phyloP scores from a whole-genome alignment of 1,284 basidiomycete genomes.

The Cryptococcus deneoformans region DNA sequence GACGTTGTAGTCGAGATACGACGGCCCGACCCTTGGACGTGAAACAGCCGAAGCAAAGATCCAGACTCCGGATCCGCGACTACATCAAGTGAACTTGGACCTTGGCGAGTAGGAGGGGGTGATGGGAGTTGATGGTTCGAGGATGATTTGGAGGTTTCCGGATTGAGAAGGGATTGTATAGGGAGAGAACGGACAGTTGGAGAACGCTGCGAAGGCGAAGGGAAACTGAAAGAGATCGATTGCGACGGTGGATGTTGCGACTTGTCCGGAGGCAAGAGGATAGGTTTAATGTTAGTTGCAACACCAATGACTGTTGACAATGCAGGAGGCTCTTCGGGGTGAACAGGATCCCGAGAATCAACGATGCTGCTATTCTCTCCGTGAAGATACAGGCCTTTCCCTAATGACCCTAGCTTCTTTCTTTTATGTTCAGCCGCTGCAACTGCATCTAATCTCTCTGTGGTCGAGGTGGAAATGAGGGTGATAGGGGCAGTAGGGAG shows the following conservation, averaged over 20 bases:
- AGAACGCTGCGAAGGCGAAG: constrained; percentile 1
- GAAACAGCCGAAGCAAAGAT: constrained; percentile 14
- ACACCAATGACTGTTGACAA: constrained; percentile 14
- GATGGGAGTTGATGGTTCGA: constrained; percentile 1
- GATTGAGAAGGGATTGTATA: constrained; percentile 10
- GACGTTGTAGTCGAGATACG: constrained; percentile 38
- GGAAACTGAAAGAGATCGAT: not conserved
- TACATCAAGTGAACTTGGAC: constrained; percentile 2
- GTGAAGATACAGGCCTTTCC: constrained; percentile 32
- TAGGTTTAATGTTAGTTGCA: constrained; percentile 29
- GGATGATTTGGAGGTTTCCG: constrained; percentile 4
- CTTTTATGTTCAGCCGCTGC: constrained; percentile 7
- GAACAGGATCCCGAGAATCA: constrained; percentile 2
- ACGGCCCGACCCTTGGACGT: constrained; percentile 18
- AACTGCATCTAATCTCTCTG: constrained; percentile 17
- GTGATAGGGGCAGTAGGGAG: constrained; percentile 25
- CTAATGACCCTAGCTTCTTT: constrained; percentile 4
- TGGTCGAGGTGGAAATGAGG: constrained; percentile 15
- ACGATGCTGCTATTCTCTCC: constrained; percentile 32
- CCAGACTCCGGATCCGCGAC: constrained; percentile 8
- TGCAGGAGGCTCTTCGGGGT: not conserved
- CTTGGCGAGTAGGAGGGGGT: not conserved
- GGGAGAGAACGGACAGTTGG: not conserved
- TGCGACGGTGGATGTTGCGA: not conserved
- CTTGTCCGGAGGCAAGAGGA: constrained; percentile 21